Conservation (phyloP, 371 early-diverging fungal genomes). For the Apophysomyces sp. region DNA sequence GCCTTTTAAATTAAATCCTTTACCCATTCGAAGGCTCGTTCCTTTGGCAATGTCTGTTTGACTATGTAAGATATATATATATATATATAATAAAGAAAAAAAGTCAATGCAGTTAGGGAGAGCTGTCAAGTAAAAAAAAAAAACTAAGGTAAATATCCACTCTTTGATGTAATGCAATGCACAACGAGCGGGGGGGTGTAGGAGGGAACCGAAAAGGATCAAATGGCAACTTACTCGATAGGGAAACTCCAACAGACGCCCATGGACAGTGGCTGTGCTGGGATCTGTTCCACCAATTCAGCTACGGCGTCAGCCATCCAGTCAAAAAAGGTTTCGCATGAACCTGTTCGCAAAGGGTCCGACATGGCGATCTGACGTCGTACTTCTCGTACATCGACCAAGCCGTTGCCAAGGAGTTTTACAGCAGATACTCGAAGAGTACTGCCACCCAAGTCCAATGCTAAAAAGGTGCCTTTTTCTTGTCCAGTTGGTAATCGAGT, state of each 20-base stretch:
- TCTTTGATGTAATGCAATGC: background rate
- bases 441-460: slow-evolving; percentile 92
- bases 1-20: slow-evolving; percentile 80
- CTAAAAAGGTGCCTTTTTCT: slow-evolving; percentile 83
- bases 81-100: too few relatives aligned
- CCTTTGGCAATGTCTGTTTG: slow-evolving; percentile 81
- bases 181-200: background rate
- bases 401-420: slow-evolving; percentile 66
- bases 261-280: slow-evolving; percentile 30
- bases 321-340: slow-evolving; percentile 76
- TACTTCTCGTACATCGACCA: slow-evolving; percentile 64
- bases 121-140: background rate
- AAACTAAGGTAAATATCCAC: background rate
- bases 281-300: slow-evolving; percentile 27
- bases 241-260: slow-evolving; percentile 57
- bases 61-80: too few relatives aligned
- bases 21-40: slow-evolving; percentile 85
- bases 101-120: background rate
- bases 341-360: slow-evolving; percentile 67
- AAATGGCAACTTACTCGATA: slow-evolving; percentile 34
- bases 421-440: slow-evolving; percentile 85
- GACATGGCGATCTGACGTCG: slow-evolving; percentile 62
- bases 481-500: slow-evolving; percentile 74
- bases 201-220: background rate
- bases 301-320: slow-evolving; percentile 75